A percentile compares a stretch with the other conserved stretches of the same genome.
phyloP scores from a whole-genome alignment of 805 yeast species.

The Lachancea nothofagi region DNA sequence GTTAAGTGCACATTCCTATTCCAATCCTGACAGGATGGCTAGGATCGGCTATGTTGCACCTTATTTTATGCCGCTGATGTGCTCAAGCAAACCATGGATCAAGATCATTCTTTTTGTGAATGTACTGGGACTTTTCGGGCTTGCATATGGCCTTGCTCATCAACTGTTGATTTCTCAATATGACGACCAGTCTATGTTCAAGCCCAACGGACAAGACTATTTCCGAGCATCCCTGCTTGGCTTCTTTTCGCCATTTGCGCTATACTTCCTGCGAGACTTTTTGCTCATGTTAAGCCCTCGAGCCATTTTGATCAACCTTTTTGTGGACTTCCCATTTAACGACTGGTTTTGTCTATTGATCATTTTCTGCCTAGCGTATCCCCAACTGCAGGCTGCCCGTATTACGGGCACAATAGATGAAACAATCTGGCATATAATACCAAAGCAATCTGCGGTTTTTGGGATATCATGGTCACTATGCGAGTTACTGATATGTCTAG shows the following conservation, averaged over 20 bases:
- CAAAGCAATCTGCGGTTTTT: constrained; percentile 36
- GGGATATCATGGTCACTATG: constrained; percentile 36
- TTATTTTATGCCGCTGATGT: constrained; percentile 32
- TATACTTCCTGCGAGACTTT: constrained; percentile 29
- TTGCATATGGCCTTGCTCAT: constrained; percentile 21
- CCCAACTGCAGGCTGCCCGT: constrained; percentile 32
- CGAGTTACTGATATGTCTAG: constrained; percentile 29
- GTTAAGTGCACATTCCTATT: background rate
- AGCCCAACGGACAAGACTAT: constrained; percentile 37
- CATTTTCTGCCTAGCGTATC: constrained; percentile 36
- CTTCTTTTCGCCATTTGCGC: constrained; percentile 32
- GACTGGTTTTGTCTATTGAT: constrained; percentile 36
- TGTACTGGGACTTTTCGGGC: constrained; percentile 14
- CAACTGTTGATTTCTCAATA: constrained; percentile 21
- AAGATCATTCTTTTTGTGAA: constrained; percentile 15
- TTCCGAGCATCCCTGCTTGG: constrained; percentile 36
- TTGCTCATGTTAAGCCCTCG: constrained; percentile 27
- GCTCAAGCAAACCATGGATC: constrained; percentile 27
- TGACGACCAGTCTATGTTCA: constrained; percentile 29
- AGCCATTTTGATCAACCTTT: constrained; percentile 27
- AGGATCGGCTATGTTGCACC: constrained; percentile 30
- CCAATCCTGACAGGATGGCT: constrained; percentile 17
- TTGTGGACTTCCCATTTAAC: constrained; percentile 31
- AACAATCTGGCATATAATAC: constrained; percentile 37
- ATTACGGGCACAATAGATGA: constrained; percentile 9